These are phyloP conservation scores for Schizochytrium sp. DNA, from an alignment of 108 stramenopile species.

Conservation along the genomic window DNA sequence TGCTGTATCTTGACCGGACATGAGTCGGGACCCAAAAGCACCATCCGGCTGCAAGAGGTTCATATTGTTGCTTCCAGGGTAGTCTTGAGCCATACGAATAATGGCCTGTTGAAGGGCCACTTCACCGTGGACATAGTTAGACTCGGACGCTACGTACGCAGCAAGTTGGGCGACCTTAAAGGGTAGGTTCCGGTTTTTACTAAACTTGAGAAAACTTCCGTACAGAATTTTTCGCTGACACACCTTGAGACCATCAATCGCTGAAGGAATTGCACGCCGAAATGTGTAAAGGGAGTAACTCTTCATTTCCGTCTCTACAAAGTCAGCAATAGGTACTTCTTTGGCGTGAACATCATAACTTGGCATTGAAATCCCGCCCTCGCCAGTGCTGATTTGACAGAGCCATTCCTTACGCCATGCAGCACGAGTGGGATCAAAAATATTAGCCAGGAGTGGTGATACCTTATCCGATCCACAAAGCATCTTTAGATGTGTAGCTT, in stretches of 20 bases:
- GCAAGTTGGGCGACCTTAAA: slow-evolving; percentile 47
- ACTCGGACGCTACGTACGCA: neutral
- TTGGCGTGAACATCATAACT: neutral
- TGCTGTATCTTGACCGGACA: neutral
- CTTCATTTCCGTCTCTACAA: neutral
- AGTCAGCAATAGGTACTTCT: neutral
- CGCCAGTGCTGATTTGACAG: neutral
- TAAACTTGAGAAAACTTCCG: neutral
- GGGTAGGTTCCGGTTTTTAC: neutral
- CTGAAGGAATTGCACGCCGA: neutral
- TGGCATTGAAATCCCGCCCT: neutral
- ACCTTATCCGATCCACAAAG: neutral
- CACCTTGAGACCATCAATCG: slow-evolving; percentile 28
- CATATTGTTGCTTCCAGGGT: slow-evolving; percentile 40
- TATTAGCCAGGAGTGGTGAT: neutral
- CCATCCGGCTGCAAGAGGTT: neutral
- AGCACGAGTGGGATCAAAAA: neutral
- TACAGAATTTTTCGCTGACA: neutral
- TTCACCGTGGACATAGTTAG: neutral
- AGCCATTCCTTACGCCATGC: neutral
- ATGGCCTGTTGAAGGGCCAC: neutral
- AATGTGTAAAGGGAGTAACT: neutral
- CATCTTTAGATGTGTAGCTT: neutral
- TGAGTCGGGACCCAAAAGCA: slow-evolving; percentile 22
- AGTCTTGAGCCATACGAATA: neutral